Evolutionary conservation across 1,284 basidiomycete species (phyloP).

Genomic region (Apiotrichum sp.): DNA sequence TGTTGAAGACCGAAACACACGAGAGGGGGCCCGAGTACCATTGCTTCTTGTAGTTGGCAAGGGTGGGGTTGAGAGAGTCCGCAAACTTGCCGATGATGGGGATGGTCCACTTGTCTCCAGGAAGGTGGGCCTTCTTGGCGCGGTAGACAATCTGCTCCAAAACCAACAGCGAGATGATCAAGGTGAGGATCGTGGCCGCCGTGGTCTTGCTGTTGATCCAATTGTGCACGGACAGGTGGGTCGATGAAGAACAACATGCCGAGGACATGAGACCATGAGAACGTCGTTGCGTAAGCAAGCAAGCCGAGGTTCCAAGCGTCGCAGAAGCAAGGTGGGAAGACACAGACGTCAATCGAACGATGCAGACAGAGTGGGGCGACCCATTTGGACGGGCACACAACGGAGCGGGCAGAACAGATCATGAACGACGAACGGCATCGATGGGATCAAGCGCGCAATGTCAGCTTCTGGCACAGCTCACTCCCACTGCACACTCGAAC

Average conservation of each 20-base stretch:
- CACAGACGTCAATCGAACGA: background rate
- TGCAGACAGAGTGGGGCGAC: too few relatives aligned
- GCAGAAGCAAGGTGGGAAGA: background rate
- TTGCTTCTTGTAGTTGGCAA: conserved; percentile 82
- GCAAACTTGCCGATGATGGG: conserved; percentile 89
- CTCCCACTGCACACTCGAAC: conserved; percentile 9
- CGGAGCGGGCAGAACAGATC: too few relatives aligned
- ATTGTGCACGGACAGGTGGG: too few relatives aligned
- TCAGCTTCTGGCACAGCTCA: background rate
- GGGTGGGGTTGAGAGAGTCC: conserved; percentile 77
- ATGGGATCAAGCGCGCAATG: background rate
- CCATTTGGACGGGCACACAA: too few relatives aligned
- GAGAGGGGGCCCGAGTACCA: conserved; percentile 81
- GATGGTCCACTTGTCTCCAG: conserved; percentile 84
- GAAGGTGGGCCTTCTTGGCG: conserved; percentile 77
- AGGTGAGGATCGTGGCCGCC: conserved; percentile 38
- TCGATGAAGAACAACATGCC: too few relatives aligned
- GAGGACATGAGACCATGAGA: too few relatives aligned
- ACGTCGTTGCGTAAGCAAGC: too few relatives aligned
- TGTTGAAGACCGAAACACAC: conserved; percentile 89
- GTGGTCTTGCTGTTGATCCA: conserved; percentile 36
- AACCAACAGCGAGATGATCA: conserved; percentile 43
- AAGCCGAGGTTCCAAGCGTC: background rate
- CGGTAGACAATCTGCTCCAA: conserved; percentile 70
- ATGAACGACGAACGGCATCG: too few relatives aligned